Conservation (phyloP, 2,329 filamentous ascomycete species). For the Cladosporium sp. region DNA sequence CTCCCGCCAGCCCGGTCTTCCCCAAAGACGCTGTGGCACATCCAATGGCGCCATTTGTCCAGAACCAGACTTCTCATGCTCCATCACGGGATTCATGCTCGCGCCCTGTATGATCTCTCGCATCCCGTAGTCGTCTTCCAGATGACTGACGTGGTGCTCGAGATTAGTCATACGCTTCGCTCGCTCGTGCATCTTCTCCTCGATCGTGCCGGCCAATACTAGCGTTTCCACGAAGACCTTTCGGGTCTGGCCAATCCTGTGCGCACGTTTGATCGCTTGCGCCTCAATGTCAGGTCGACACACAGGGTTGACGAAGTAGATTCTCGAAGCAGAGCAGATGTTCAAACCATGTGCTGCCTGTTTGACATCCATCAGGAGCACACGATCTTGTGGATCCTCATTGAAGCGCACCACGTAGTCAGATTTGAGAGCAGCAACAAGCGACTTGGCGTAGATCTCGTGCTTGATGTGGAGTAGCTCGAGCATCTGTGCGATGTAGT, state of each 20-base stretch:
- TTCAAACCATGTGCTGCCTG: slow-evolving; percentile 88
- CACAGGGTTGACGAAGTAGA: slow-evolving; percentile 88
- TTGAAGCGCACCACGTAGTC: slow-evolving; percentile 81
- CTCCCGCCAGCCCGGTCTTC: slow-evolving; percentile 32
- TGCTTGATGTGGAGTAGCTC: slow-evolving; percentile 68
- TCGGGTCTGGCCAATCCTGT: slow-evolving; percentile 79
- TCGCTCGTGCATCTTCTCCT: slow-evolving; percentile 78
- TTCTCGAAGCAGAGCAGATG: slow-evolving; percentile 75
- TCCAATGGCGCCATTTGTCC: slow-evolving; percentile 45
- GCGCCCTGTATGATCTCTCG: slow-evolving; percentile 60
- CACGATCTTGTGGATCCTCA: slow-evolving; percentile 65
- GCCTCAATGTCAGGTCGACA: slow-evolving; percentile 81
- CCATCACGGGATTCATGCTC: slow-evolving; percentile 46
- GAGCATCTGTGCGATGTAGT: slow-evolving; percentile 78
- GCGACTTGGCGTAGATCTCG: slow-evolving; percentile 65
- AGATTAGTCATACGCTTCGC: slow-evolving; percentile 71
- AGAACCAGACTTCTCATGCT: slow-evolving; percentile 33
- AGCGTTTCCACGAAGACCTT: slow-evolving; percentile 84
- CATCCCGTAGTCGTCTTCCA: slow-evolving; percentile 61
- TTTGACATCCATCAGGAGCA: slow-evolving; percentile 86
- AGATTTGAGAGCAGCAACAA: slow-evolving; percentile 63
- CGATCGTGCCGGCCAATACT: slow-evolving; percentile 75
- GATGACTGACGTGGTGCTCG: slow-evolving; percentile 55
- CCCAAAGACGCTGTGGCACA: slow-evolving; percentile 48
- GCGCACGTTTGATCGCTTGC: slow-evolving; percentile 86